A percentile compares a stretch with the other conserved stretches of the same genome.
Conservation (phyloP, 495 filamentous ascomycete species). For the Chaetomium tenue region DNA sequence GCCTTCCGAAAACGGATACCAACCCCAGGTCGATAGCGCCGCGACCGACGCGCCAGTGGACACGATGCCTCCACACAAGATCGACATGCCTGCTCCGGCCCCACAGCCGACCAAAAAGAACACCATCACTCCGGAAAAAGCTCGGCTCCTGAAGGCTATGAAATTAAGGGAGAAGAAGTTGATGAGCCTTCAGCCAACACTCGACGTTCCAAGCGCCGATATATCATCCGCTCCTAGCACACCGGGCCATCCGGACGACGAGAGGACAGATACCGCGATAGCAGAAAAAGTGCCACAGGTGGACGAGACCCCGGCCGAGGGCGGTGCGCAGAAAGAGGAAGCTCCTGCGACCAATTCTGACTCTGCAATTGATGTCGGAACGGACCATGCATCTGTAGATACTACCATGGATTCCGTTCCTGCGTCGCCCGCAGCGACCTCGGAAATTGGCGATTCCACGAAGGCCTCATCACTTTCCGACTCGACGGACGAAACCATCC, state of each 20-base stretch:
- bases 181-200: constrained; percentile 35
- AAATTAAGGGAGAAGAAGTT: constrained; percentile 75
- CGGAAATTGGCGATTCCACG: constrained; percentile 53
- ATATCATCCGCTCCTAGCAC: constrained; percentile 23
- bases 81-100: constrained; percentile 41
- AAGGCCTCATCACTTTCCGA: constrained; percentile 56
- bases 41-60: constrained; percentile 49
- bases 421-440: constrained; percentile 47
- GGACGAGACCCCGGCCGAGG: constrained; percentile 9
- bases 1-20: constrained; percentile 31
- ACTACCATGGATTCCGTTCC: constrained; percentile 50
- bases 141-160: constrained; percentile 88
- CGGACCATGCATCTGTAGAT: constrained; percentile 40
- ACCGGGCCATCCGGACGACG: constrained; percentile 19
- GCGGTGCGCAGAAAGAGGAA: constrained; percentile 22
- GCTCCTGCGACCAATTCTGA: constrained; percentile 39
- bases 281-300: background rate
- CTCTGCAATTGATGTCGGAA: constrained; percentile 40
- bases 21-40: constrained; percentile 39
- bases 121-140: constrained; percentile 82
- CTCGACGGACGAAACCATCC: constrained; percentile 52
- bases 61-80: constrained; percentile 51
- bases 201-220: constrained; percentile 20
- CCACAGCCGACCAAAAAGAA: constrained; percentile 48
- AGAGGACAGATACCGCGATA: constrained; percentile 8